Evolutionary conservation across 371 early-diverging fungal species (phyloP).

Genomic region (Mucor sp.): DNA sequence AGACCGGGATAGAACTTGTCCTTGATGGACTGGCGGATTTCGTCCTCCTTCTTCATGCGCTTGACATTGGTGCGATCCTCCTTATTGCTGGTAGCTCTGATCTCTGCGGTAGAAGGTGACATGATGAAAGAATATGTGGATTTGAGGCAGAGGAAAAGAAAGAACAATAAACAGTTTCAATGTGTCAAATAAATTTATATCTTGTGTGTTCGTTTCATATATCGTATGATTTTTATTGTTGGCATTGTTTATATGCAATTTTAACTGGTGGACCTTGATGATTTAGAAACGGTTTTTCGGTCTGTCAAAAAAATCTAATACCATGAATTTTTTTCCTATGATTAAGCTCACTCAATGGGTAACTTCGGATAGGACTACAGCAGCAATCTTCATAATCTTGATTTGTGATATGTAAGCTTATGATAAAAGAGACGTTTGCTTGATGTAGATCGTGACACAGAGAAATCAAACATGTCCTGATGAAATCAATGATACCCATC

Average conservation of each 20-base stretch:
- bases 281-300: not conserved
- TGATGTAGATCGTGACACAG: not conserved
- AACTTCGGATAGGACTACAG: not conserved
- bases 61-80: constrained; percentile 11
- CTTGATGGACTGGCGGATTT: not conserved
- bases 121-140: not conserved
- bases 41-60: constrained; percentile 17
- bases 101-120: constrained; percentile 9
- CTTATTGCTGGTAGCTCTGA: not conserved
- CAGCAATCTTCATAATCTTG: not conserved
- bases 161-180: not conserved
- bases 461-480: not conserved
- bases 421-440: not conserved
- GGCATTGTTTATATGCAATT: not conserved
- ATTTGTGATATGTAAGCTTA: not conserved
- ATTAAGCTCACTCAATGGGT: not conserved
- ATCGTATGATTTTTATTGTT: constrained; percentile 1
- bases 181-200: not conserved
- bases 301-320: not conserved
- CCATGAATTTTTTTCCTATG: not conserved
- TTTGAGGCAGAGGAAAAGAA: not conserved
- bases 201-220: not conserved
- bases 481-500: not conserved
- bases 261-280: not conserved
- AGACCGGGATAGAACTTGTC: constrained; percentile 35